These are phyloP conservation scores for Coniochaeta sp. DNA, from an alignment of 2,329 filamentous ascomycete genomes.

Conservation along the genomic window DNA sequence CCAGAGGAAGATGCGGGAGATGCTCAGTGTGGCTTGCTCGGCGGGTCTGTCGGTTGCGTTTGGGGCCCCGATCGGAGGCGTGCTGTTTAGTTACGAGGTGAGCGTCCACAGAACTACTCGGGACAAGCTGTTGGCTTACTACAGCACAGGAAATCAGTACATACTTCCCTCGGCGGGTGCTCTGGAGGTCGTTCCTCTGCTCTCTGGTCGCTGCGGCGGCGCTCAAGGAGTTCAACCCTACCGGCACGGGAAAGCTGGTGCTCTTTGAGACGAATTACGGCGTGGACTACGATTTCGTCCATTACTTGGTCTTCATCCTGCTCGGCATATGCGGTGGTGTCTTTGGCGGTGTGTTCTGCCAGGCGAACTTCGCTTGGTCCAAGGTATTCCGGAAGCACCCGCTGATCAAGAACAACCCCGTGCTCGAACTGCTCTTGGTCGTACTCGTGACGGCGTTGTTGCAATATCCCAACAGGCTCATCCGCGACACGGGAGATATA, in stretches of 20 bases:
- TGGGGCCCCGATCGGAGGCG: conserved; percentile 54
- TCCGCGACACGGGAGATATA: conserved; percentile 45
- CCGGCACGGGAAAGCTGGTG: conserved; percentile 51
- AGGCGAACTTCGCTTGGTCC: conserved; percentile 49
- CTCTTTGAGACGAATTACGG: conserved; percentile 55
- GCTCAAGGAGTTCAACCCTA: conserved; percentile 51
- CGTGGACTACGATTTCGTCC: conserved; percentile 43
- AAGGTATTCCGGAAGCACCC: conserved; percentile 32
- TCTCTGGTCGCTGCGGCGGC: conserved; percentile 47
- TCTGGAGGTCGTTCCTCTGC: conserved; percentile 53
- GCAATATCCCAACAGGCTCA: conserved; percentile 49
- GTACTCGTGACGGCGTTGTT: conserved; percentile 43
- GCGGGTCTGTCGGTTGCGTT: conserved; percentile 53
- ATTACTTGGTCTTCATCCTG: conserved; percentile 50
- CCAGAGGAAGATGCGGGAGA: conserved; percentile 49
- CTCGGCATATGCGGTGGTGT: conserved; percentile 50
- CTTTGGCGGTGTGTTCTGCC: conserved; percentile 52
- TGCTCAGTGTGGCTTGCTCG: conserved; percentile 49
- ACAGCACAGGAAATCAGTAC: conserved; percentile 44
- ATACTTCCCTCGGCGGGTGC: conserved; percentile 47
- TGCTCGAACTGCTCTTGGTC: conserved; percentile 48
- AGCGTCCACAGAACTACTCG: background rate
- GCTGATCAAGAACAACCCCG: conserved; percentile 46
- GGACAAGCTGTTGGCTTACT: background rate
- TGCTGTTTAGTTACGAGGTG: conserved; percentile 47